phyloP scores from a whole-genome alignment of 306 rosid genomes.

The Potentilla sterilis region DNA sequence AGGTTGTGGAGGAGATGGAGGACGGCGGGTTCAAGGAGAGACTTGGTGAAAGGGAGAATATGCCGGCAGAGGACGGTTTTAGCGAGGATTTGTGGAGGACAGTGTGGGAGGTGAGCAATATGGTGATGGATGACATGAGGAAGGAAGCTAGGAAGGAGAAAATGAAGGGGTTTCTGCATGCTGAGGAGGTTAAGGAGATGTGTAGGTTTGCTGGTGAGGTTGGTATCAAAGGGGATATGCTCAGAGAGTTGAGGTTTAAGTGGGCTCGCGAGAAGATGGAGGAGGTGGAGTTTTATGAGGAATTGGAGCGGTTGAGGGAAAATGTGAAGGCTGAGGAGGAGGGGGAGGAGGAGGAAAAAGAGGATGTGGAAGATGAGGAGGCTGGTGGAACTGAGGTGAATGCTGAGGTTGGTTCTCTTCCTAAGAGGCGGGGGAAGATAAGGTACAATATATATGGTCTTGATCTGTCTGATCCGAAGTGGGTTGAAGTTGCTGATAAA shows the following conservation, averaged over 20 bases:
- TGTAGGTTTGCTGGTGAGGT: slow-evolving; percentile 84
- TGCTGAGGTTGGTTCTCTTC: slow-evolving; percentile 54
- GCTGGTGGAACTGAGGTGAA: slow-evolving; percentile 33
- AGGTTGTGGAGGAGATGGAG: slow-evolving; percentile 65
- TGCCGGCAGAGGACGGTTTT: slow-evolving; percentile 38
- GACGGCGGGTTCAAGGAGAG: slow-evolving; percentile 38
- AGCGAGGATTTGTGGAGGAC: slow-evolving; percentile 90
- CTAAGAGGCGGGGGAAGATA: slow-evolving; percentile 77
- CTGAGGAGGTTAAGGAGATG: slow-evolving; percentile 79
- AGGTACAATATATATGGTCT: slow-evolving; percentile 79
- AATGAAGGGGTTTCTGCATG: slow-evolving; percentile 73
- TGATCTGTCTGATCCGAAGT: slow-evolving; percentile 75
- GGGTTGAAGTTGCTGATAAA: slow-evolving; percentile 73
- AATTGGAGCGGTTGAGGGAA: slow-evolving; percentile 51
- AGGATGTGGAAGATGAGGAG: slow-evolving; percentile 10
- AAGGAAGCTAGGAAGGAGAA: slow-evolving; percentile 76
- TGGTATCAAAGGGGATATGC: slow-evolving; percentile 79
- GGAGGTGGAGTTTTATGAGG: slow-evolving; percentile 65
- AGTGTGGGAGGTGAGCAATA: slow-evolving; percentile 84
- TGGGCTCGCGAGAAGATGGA: slow-evolving; percentile 95
- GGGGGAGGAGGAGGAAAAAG: slow-evolving; percentile 14
- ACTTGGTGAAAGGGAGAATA: slow-evolving; percentile 14
- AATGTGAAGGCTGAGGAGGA: slow-evolving; percentile 35
- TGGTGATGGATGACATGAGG: slow-evolving; percentile 74
- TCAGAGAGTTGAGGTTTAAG: slow-evolving; percentile 83